Conservation (phyloP, 192 early-diverging fungal genomes). For the Powellomyces hirtus region DNA sequence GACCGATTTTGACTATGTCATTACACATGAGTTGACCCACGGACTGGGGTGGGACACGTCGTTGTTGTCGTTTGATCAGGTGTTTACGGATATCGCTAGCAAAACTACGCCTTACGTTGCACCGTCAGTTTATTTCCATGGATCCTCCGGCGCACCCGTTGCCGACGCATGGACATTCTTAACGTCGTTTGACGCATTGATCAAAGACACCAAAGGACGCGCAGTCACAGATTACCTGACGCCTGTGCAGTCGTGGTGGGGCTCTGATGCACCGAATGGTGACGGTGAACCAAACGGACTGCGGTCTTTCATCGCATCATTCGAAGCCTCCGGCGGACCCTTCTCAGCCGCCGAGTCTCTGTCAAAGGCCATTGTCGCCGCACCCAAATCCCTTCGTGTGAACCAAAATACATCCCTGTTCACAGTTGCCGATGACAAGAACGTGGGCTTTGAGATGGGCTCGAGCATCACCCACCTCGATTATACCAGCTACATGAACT, state of each 20-base stretch:
- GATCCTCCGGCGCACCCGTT: slow-evolving; percentile 3
- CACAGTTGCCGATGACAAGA: neutral
- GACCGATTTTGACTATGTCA: slow-evolving; percentile 38
- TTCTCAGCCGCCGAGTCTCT: slow-evolving; percentile 9
- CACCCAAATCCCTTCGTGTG: neutral
- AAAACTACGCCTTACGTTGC: slow-evolving; percentile 28
- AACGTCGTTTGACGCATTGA: slow-evolving; percentile 24
- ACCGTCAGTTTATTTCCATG: slow-evolving; percentile 25
- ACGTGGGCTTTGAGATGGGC: slow-evolving; percentile 17
- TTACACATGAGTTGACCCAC: slow-evolving; percentile 42
- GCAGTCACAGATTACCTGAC: neutral
- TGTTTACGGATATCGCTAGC: neutral
- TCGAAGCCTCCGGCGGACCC: slow-evolving; percentile 21
- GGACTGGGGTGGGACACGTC: slow-evolving; percentile 37
- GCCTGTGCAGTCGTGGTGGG: slow-evolving; percentile 4
- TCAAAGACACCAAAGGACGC: slow-evolving; percentile 7
- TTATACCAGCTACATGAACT: slow-evolving; percentile 12
- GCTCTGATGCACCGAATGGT: neutral
- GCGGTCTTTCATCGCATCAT: slow-evolving; percentile 15
- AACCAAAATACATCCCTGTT: slow-evolving; percentile 3
- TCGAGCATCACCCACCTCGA: slow-evolving; percentile 36
- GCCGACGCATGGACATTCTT: slow-evolving; percentile 21
- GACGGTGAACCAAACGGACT: neutral
- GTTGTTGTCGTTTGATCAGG: slow-evolving; percentile 4
- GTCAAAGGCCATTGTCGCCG: slow-evolving; percentile 1